Evolutionary conservation across 2,329 filamentous ascomycete species (phyloP), one percentile per base, ranked within the genome.

Genomic region (Alternaria consortialis): DNA sequence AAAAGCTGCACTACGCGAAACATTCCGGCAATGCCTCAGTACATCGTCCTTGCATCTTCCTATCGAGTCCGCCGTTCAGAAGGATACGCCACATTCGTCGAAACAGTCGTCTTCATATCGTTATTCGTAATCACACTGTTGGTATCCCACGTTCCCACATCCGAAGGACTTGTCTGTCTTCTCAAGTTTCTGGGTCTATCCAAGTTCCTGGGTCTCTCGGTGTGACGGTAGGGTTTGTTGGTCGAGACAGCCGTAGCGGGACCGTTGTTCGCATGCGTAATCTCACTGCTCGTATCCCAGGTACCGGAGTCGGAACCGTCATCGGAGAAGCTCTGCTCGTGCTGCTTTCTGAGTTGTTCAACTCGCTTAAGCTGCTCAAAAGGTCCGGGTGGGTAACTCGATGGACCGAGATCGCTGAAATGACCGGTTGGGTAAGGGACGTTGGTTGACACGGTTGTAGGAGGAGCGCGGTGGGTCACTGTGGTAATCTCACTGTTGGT

Each of bases 231-330:
- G 15, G 58, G 54, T 9, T 29, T 46, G 8, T 60, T 59, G 15
- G 44, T 23, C 8, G 58, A 60, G 17, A 60, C 58, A 4, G 48
- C 12, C 12, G 58, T 60, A 27, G 58, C 46, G 13, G 58, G 58
- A 5, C 58, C 58, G 15, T 60, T 57, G 40, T 60, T 60, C 8
- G 58, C 58, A 13, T 61, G 58, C 25, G 58, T 61, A 17, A 58
- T 48, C 31, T 61, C 58, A 42, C 58, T 61, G 48, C 58, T 60
- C 15, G 58, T 60, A 11, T 60, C 58, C 58, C 58, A 61, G 11
- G 58, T 61, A 7, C 58, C 58, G 15, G 53, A 47, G 40, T 61
- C 58, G 3, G 58, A 61, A 31, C 53, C 54, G 25, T 60, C 57
- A 7, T 60, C 57, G 25, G 57, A 60, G 37, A 56, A 51, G 27